Percentiles rank a stretch among this genome's conserved stretches.
These are phyloP conservation scores for Lagenidium giganteum DNA, from an alignment of 352 stramenopile species.

Conservation along the genomic window DNA sequence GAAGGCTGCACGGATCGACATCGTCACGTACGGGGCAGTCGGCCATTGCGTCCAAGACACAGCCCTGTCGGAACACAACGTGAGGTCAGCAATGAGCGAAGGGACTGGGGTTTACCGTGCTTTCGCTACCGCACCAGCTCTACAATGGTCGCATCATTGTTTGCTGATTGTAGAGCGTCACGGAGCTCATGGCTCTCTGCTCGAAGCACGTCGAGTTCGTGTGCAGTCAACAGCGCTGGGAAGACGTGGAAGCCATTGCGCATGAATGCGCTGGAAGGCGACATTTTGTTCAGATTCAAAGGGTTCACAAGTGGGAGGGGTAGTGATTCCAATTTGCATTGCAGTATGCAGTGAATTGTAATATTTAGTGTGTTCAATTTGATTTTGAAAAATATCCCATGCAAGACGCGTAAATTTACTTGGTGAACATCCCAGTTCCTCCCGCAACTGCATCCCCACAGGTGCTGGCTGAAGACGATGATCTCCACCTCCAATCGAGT, in stretches of 20 bases:
- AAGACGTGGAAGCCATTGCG: slow-evolving; percentile 22
- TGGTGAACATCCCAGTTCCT: too few relatives aligned
- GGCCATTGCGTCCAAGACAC: slow-evolving; percentile 57
- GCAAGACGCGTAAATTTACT: too few relatives aligned
- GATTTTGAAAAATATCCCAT: too few relatives aligned
- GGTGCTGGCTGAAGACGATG: too few relatives aligned
- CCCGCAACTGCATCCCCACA: too few relatives aligned
- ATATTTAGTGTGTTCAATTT: slow-evolving; percentile 14
- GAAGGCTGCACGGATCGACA: too few relatives aligned
- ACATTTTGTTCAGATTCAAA: slow-evolving; percentile 1
- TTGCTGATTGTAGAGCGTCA: background rate
- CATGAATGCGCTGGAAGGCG: too few relatives aligned
- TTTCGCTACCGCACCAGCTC: slow-evolving; percentile 25
- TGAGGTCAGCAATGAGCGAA: background rate
- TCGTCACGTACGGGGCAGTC: slow-evolving; percentile 29
- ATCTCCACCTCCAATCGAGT: too few relatives aligned
- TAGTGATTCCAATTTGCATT: too few relatives aligned
- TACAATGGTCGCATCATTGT: slow-evolving; percentile 11
- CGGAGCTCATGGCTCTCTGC: slow-evolving; percentile 31
- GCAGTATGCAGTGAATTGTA: slow-evolving; percentile 9
- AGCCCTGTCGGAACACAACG: slow-evolving; percentile 24
- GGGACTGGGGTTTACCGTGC: background rate
- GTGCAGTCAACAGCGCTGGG: slow-evolving; percentile 23
- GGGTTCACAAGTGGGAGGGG: slow-evolving; percentile 11
- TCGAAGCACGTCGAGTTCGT: slow-evolving; percentile 32